Base-by-base conservation (phyloP, 176 grass and related monocot genomes). In the Musa troglodytarum region DNA sequence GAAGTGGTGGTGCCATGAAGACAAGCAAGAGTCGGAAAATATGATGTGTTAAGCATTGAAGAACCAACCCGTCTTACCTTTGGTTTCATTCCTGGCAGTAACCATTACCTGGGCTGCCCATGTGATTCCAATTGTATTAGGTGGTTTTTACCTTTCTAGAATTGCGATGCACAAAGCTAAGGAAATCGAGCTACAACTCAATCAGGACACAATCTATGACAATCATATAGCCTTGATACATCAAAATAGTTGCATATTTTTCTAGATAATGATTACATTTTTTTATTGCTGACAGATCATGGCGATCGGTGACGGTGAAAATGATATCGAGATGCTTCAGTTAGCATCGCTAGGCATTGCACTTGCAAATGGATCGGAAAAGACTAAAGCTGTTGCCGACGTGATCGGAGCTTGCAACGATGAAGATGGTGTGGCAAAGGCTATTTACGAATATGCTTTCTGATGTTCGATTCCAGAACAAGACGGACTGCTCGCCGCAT, bases 271-370 rank as follows among this genome's bases (percentile, higher is more conserved):
- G 51, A 50, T 70, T 11, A 53, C 15, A 62, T 53, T 22, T 50
- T 19, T 0, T 2, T 50, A 22, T 65, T 75, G 71, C 6, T 78
- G 11, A 58, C 77, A 98, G 90, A 66, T 92, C 80, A 99, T 99
- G 91, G 96, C 96, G 26, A 99, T 99, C 73, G 91, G 96, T 56
- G 91, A 99, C 73, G 96, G 96, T 55, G 88, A 99, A 85, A 99
- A 99, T 85, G 96, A 95, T 76, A 80, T 89, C 9, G 96, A 99
- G 90, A 92, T 99, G 96, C 77, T 92, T 29, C 81, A 99, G 71
- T 63, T 95, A 57, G 88, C 88, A 82, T 93, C 86, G 7, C 69
- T 95, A 15, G 96, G 96, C 17, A 81, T 99, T 77, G 96, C 88
- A 56, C 87, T 95, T 82, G 96, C 88, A 69, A 99, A 99, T 76